Base-by-base conservation (phyloP, 2,329 filamentous ascomycete genomes). In the Aspergillus unguis region DNA sequence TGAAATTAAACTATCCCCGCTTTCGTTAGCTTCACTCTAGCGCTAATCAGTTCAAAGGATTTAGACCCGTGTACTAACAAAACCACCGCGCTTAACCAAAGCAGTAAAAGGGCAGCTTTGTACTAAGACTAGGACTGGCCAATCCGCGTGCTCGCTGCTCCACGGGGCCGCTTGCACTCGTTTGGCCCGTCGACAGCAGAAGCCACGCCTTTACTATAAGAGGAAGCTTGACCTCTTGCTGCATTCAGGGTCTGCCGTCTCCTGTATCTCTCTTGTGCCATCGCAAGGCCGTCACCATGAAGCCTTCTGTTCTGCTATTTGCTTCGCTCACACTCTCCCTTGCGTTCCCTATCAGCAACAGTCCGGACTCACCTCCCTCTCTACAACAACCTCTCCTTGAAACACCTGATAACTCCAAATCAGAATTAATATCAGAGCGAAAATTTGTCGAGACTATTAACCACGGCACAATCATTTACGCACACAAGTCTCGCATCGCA, bases 171-270 rank as follows among this genome's bases (percentile, higher is more conserved):
- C 32, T 27, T 5, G 41, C 6, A 29, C 26, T 17, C 17, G 9
- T 38, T 23, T 45, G 26, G 35, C 27, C 43, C 43, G 31, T 45
- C 17, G 5, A 36, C 36, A 11, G n/a, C 36, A 7, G 36, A 43
- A 43, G 6, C 10, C 41, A 17, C 41, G 31, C 31, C 29, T 29
- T 6, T 26, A 31, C 41, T 31, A 28, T 29, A 35, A 25, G 42
- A 5, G 35, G 46, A 48, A 48, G 46, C 37, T 48, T 48, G 23
- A 35, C 25, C 43, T 26, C 42, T 32, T 23, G 35, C 44, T 40
- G 10, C 29, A 33, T 17, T 35, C 46, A 42, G 38, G 37, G 46
- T 48, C 37, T 41, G 9, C 17, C 36, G 26, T 31, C 26, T 9
- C 32, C 36, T 10, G 10, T n/a, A 33, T 28, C 36, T 7, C 23